A percentile compares a stretch with the other conserved stretches of the same genome.
These are phyloP conservation scores for Rhizopogon vesiculosus DNA, from an alignment of 768 basidiomycete genomes.

Conservation along the genomic window DNA sequence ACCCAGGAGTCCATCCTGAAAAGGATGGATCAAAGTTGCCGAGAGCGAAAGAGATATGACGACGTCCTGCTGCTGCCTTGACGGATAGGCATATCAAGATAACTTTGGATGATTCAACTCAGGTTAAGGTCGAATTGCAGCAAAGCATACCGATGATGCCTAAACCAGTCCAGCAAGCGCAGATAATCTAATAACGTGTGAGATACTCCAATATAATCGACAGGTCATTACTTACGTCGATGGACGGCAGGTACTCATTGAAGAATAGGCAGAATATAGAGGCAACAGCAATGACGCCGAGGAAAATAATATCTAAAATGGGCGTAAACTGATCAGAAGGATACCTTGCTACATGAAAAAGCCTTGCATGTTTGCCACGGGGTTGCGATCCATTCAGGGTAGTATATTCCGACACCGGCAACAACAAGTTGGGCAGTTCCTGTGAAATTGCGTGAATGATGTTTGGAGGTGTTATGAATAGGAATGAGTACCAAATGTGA, in stretches of 20 bases:
- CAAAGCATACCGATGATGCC: constrained; percentile 42
- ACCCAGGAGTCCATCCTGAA: constrained; percentile 66
- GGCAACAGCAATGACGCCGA: constrained; percentile 44
- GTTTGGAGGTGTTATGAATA: neutral
- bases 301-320: constrained; percentile 46
- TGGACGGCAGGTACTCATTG: constrained; percentile 43
- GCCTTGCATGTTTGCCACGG: constrained; percentile 56
- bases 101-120: constrained; percentile 32
- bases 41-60: constrained; percentile 51
- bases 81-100: constrained; percentile 52
- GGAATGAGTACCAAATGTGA: constrained; percentile 45
- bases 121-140: neutral
- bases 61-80: constrained; percentile 52
- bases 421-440: constrained; percentile 58
- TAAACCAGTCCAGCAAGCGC: constrained; percentile 59
- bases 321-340: neutral
- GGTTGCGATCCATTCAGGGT: constrained; percentile 52
- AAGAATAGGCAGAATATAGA: constrained; percentile 52
- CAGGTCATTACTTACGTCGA: constrained; percentile 37
- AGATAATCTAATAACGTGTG: constrained; percentile 38
- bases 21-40: constrained; percentile 55
- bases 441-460: constrained; percentile 13
- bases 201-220: neutral
- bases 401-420: constrained; percentile 53
- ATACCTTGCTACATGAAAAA: neutral